Evolutionary conservation across 2,329 filamentous ascomycete species (phyloP).

Genomic region (Aspergillus bombycis): DNA sequence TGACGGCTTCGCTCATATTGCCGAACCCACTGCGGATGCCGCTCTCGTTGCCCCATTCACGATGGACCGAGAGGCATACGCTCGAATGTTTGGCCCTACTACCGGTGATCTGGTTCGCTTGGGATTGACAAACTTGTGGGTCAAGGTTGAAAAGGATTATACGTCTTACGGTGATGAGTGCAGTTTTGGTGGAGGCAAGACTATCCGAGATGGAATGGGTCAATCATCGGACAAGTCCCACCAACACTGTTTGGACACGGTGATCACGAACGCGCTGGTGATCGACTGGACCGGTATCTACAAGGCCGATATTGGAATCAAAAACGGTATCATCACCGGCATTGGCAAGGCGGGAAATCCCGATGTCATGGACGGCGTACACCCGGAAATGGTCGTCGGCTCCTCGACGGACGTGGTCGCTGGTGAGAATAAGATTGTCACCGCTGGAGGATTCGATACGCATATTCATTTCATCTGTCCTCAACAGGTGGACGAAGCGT

Average conservation of each 20-base stretch:
- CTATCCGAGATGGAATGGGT: conserved; percentile 91
- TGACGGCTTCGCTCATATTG: conserved; percentile 76
- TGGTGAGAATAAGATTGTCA: conserved; percentile 86
- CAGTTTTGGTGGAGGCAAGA: conserved; percentile 93
- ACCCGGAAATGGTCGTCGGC: conserved; percentile 77
- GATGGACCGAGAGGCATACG: conserved; percentile 79
- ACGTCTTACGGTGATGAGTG: conserved; percentile 91
- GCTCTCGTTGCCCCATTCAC: conserved; percentile 63
- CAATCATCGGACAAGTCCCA: conserved; percentile 79
- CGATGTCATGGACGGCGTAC: conserved; percentile 92
- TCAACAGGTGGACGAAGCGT: conserved; percentile 81
- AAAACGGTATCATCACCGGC: conserved; percentile 79
- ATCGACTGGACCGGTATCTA: conserved; percentile 92
- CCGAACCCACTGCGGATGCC: conserved; percentile 64
- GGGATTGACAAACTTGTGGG: conserved; percentile 84
- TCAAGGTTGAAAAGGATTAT: conserved; percentile 83
- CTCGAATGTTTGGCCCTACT: conserved; percentile 89
- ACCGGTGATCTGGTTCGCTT: conserved; percentile 82
- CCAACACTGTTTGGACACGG: conserved; percentile 75
- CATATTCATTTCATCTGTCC: conserved; percentile 96
- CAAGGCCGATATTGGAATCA: conserved; percentile 95
- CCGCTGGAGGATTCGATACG: conserved; percentile 84
- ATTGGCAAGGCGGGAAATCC: conserved; percentile 96
- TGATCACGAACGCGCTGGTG: conserved; percentile 86
- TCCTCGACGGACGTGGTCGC: conserved; percentile 90